Conservation (phyloP, 805 yeast species). For the Isabelozyma rhagii region DNA sequence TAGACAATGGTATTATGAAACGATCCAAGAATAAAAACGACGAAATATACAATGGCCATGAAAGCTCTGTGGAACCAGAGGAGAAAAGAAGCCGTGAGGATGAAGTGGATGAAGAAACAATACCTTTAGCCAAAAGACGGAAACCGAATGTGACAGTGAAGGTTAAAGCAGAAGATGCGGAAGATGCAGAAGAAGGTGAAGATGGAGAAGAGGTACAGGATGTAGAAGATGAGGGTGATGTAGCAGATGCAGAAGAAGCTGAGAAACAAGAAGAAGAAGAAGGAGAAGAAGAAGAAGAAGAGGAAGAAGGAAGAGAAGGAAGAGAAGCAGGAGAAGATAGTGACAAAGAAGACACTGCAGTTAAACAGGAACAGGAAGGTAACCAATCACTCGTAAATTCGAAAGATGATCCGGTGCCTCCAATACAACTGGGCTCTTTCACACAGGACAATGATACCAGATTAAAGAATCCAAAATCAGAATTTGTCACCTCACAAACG, state of each 20-base stretch:
- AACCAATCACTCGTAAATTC: slow-evolving; percentile 13
- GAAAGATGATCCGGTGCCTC: slow-evolving; percentile 39
- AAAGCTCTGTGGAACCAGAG: not conserved
- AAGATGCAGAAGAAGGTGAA: slow-evolving; percentile 1
- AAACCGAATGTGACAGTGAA: not conserved
- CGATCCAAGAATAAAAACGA: slow-evolving; percentile 5
- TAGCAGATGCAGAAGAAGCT: slow-evolving; percentile 1
- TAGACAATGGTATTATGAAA: slow-evolving; percentile 5
- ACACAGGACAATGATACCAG: slow-evolving; percentile 56
- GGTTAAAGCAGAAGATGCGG: not conserved
- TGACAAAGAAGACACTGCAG: slow-evolving; percentile 2
- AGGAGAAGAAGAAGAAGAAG: slow-evolving; percentile 6
- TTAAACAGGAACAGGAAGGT: not conserved
- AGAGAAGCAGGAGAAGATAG: slow-evolving; percentile 5
- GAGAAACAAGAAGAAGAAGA: slow-evolving; percentile 6
- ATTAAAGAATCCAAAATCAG: slow-evolving; percentile 69
- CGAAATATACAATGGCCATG: slow-evolving; percentile 1
- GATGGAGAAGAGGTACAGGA: slow-evolving; percentile 3
- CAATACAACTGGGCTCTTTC: slow-evolving; percentile 42
- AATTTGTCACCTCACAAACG: slow-evolving; percentile 68
- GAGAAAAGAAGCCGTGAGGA: slow-evolving; percentile 2
- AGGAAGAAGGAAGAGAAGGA: not conserved
- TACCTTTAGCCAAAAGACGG: slow-evolving; percentile 6
- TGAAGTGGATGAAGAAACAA: slow-evolving; percentile 6
- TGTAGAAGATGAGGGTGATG: slow-evolving; percentile 3